Evolutionary conservation across 2,329 filamentous ascomycete genomes (phyloP).

Genomic region (Nigrospora sphaerica): DNA sequence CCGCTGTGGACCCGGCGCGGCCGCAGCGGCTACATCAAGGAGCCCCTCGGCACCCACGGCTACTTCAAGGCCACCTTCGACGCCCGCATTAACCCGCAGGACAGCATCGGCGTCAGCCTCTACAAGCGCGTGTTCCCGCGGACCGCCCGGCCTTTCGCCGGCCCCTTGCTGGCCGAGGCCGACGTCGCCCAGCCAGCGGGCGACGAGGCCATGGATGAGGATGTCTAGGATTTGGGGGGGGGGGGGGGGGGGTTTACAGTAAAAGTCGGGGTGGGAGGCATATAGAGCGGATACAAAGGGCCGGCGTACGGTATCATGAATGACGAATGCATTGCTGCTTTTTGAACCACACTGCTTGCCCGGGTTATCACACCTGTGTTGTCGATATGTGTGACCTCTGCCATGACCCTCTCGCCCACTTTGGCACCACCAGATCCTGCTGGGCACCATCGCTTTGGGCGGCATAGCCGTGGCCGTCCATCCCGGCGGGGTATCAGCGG

Average conservation of each 20-base stretch:
- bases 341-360: no score
- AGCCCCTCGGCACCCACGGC: constrained; percentile 91
- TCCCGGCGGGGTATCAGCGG: no score
- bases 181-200: constrained; percentile 9
- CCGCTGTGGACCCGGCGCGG: constrained; percentile 91
- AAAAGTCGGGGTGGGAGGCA: neutral
- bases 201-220: constrained; percentile 33
- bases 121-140: constrained; percentile 84
- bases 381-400: no score
- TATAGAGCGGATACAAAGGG: neutral
- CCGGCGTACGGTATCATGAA: no score
- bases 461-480: no score
- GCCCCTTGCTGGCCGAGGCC: constrained; percentile 31
- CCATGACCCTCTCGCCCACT: no score
- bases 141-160: constrained; percentile 43
- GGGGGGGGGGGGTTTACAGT: neutral
- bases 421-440: no score
- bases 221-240: constrained; percentile 14
- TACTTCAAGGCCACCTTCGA: constrained; percentile 99
- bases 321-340: no score
- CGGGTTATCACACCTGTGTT: no score
- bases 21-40: constrained; percentile 85
- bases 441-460: no score
- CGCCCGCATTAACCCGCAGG: constrained; percentile 89
- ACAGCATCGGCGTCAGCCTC: constrained; percentile 83